Conservation (phyloP, 1,284 basidiomycete genomes). For the Takashimella tepidaria region DNA sequence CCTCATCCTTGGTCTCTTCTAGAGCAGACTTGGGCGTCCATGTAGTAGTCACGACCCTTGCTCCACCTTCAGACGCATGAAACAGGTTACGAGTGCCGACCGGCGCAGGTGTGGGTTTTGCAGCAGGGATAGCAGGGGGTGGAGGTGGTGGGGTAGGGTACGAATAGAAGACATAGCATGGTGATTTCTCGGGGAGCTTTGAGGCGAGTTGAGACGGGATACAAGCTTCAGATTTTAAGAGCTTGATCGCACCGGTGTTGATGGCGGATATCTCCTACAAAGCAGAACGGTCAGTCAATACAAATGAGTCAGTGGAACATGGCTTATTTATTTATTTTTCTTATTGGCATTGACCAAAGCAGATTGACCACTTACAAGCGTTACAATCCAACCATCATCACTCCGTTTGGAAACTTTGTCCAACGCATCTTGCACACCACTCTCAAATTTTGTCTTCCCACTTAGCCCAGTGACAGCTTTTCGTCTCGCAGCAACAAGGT, state of each 20-base stretch:
- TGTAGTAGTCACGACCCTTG: slow-evolving; percentile 19
- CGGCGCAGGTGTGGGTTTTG: slow-evolving; percentile 14
- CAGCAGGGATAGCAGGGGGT: slow-evolving; percentile 10
- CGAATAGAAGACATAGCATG: slow-evolving; percentile 64
- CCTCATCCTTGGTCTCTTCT: slow-evolving; percentile 11
- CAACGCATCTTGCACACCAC: slow-evolving; percentile 61
- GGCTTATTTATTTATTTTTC: slow-evolving; percentile 12
- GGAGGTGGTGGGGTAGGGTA: slow-evolving; percentile 53
- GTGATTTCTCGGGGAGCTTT: slow-evolving; percentile 42
- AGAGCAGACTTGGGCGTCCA: slow-evolving; percentile 7
- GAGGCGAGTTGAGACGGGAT: slow-evolving; percentile 48
- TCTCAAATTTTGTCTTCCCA: slow-evolving; percentile 56
- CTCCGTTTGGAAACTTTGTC: slow-evolving; percentile 54
- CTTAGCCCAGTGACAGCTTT: slow-evolving; percentile 40
- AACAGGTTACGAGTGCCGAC: slow-evolving; percentile 32
- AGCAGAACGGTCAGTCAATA: too few species aligned
- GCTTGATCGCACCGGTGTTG: slow-evolving; percentile 27
- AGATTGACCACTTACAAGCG: slow-evolving; percentile 55
- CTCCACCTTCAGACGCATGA: slow-evolving; percentile 38
- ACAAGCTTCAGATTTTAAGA: slow-evolving; percentile 37
- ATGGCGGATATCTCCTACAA: slow-evolving; percentile 37
- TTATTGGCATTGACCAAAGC: slow-evolving; percentile 39
- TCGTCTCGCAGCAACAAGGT: slow-evolving; percentile 29
- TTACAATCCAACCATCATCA: slow-evolving; percentile 54
- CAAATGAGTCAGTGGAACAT: neutral